These are phyloP conservation scores for Grosmannia clavigera DNA, from an alignment of 2,329 filamentous ascomycete species.

Conservation along the genomic window DNA sequence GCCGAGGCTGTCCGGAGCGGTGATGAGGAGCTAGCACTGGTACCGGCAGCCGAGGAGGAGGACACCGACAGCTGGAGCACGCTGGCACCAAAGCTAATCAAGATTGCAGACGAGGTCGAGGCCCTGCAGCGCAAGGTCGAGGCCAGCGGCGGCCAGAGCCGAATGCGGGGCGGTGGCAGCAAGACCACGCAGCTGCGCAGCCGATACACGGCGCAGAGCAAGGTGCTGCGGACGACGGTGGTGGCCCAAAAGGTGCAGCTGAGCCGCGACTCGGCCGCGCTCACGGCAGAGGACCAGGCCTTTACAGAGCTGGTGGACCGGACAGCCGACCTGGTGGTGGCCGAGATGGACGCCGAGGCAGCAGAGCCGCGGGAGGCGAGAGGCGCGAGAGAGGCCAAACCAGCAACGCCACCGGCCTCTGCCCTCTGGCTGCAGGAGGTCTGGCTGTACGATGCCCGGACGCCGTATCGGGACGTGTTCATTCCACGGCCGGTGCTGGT, in stretches of 20 bases:
- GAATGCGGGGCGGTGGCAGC: neutral
- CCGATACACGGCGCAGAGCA: conserved; percentile 60
- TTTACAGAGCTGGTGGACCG: conserved; percentile 55
- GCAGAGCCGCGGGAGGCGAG: conserved; percentile 16
- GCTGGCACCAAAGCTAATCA: conserved; percentile 22
- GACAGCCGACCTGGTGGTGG: conserved; percentile 36
- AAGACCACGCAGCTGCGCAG: conserved; percentile 41
- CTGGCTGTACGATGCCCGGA: conserved; percentile 62
- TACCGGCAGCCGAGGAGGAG: conserved; percentile 18
- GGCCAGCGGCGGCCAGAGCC: conserved; percentile 21
- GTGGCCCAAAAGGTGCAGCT: conserved; percentile 73
- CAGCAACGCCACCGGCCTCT: neutral
- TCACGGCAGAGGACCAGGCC: conserved; percentile 57
- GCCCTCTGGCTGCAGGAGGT: conserved; percentile 53
- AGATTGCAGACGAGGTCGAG: conserved; percentile 33
- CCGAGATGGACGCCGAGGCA: conserved; percentile 21
- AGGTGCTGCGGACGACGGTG: conserved; percentile 62
- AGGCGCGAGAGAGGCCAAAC: neutral
- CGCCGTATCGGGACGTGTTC: conserved; percentile 62
- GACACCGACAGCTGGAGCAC: neutral
- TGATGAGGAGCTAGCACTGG: conserved; percentile 24
- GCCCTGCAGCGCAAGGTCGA: conserved; percentile 32
- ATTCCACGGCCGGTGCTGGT: conserved; percentile 58
- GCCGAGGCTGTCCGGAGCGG: conserved; percentile 23
- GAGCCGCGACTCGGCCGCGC: conserved; percentile 57